Conservation (phyloP, 2,329 filamentous ascomycete species). For the Ciborinia camelliae region DNA sequence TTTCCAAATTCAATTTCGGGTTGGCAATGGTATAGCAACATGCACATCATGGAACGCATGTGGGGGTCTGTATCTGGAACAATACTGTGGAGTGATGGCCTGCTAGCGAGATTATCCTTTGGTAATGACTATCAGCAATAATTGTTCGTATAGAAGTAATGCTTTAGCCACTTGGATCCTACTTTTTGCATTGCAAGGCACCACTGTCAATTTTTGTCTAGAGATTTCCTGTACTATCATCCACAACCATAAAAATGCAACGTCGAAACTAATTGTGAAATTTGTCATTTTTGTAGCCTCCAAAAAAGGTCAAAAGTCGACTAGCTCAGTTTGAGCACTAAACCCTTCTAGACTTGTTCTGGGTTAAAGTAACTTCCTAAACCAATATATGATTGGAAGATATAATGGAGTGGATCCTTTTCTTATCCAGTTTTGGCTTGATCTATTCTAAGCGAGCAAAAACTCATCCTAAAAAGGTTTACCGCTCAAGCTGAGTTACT, state of each 20-base stretch:
- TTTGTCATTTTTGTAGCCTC: not conserved
- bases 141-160: not conserved
- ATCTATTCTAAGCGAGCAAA: too few species aligned
- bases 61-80: not conserved
- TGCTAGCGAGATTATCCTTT: not conserved
- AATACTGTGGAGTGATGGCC: slow-evolving; percentile 2
- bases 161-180: not conserved
- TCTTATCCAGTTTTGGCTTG: too few species aligned
- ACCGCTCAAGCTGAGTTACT: too few species aligned
- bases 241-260: not conserved
- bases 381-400: too few species aligned
- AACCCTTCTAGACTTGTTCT: too few species aligned
- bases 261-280: not conserved
- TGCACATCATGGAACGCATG: slow-evolving; percentile 2
- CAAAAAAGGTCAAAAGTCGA: too few species aligned
- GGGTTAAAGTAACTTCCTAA: too few species aligned
- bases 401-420: too few species aligned
- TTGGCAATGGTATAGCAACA: slow-evolving; percentile 6
- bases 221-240: not conserved
- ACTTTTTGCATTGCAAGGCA: not conserved
- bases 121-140: not conserved
- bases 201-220: not conserved
- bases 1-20: not conserved
- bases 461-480: too few species aligned
- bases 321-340: too few species aligned